phyloP scores from a whole-genome alignment of 2,329 filamentous ascomycete genomes.

The Fusarium caatingaense region DNA sequence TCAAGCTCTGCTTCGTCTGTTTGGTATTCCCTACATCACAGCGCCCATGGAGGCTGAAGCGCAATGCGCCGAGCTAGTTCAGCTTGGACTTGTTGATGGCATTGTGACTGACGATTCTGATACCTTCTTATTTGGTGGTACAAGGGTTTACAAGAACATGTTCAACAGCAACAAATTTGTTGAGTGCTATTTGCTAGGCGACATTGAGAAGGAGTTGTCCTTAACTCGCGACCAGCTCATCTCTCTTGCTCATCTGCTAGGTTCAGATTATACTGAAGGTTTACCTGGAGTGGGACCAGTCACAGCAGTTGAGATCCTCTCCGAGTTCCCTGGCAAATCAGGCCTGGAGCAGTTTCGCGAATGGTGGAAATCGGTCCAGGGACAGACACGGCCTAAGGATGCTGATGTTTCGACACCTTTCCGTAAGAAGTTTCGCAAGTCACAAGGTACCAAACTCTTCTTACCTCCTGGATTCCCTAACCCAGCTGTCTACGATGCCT shows the following conservation, averaged over 20 bases:
- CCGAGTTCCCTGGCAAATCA: slow-evolving; percentile 77
- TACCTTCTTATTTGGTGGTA: slow-evolving; percentile 96
- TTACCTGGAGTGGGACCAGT: slow-evolving; percentile 92
- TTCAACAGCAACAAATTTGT: slow-evolving; percentile 99
- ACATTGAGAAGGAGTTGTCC: slow-evolving; percentile 90
- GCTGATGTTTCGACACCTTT: slow-evolving; percentile 72
- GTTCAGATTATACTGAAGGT: slow-evolving; percentile 95
- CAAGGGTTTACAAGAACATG: slow-evolving; percentile 98
- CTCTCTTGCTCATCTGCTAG: slow-evolving; percentile 87
- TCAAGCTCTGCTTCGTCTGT: slow-evolving; percentile 87
- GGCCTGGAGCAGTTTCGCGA: slow-evolving; percentile 80
- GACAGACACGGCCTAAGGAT: slow-evolving; percentile 71
- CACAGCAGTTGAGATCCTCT: slow-evolving; percentile 92
- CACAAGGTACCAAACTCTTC: slow-evolving; percentile 86
- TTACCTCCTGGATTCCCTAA: slow-evolving; percentile 84
- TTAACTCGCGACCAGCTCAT: slow-evolving; percentile 90
- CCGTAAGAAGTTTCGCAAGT: slow-evolving; percentile 85
- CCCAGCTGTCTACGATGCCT: slow-evolving; percentile 81
- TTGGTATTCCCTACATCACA: slow-evolving; percentile 95
- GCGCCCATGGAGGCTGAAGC: slow-evolving; percentile 99
- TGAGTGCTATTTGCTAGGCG: slow-evolving; percentile 88
- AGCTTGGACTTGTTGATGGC: slow-evolving; percentile 89
- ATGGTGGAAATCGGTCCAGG: slow-evolving; percentile 88
- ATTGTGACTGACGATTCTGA: slow-evolving; percentile 98
- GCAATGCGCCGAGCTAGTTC: slow-evolving; percentile 92